These are phyloP conservation scores for Yueomyces sp. DNA, from an alignment of 1,139 yeast genomes.

Conservation along the genomic window DNA sequence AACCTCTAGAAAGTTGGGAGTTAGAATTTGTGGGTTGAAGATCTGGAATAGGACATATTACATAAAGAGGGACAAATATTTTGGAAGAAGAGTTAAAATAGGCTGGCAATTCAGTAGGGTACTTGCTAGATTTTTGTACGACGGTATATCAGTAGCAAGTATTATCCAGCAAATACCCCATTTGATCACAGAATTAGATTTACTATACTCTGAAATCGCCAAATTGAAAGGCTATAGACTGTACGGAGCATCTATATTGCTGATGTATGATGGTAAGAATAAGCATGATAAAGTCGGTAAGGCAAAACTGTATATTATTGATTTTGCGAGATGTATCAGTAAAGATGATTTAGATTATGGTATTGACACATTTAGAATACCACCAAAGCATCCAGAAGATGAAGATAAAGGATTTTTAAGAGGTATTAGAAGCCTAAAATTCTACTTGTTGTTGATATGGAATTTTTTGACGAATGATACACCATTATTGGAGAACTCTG, in stretches of 20 bases:
- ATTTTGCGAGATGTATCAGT: conserved; percentile 92
- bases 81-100: conserved; percentile 66
- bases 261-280: conserved; percentile 68
- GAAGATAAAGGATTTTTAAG: conserved; percentile 79
- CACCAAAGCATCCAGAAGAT: conserved; percentile 51
- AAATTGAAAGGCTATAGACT: conserved; percentile 68
- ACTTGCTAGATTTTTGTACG: conserved; percentile 64
- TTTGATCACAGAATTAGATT: conserved; percentile 46
- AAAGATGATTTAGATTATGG: conserved; percentile 38
- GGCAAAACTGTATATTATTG: conserved; percentile 59
- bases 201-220: conserved; percentile 41
- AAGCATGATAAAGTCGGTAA: conserved; percentile 12
- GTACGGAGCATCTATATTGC: conserved; percentile 79
- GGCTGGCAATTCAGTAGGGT: conserved; percentile 71
- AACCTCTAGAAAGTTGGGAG: conserved; percentile 75
- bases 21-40: conserved; percentile 91
- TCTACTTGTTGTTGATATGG: conserved; percentile 48
- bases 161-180: conserved; percentile 58
- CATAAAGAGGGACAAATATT: conserved; percentile 76
- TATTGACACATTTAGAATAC: conserved; percentile 31
- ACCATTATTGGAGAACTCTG: conserved; percentile 20
- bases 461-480: conserved; percentile 30
- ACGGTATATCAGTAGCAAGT: conserved; percentile 49
- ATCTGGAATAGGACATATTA: conserved; percentile 53
- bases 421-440: conserved; percentile 58